Evolutionary conservation across 2,329 filamentous ascomycete species (phyloP).

Genomic region (Lachnellula arida): DNA sequence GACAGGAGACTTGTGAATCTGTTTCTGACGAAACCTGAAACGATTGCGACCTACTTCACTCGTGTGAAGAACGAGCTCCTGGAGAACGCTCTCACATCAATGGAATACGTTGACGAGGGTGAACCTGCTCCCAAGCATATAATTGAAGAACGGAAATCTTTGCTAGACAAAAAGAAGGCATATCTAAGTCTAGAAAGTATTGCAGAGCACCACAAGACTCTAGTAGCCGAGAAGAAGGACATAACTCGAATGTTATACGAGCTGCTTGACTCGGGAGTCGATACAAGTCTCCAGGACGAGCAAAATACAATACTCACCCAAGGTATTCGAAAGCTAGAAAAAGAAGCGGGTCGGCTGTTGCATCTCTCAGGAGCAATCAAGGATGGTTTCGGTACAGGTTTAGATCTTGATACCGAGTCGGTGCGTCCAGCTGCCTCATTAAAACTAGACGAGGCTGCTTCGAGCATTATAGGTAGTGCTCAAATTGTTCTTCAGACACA

Average conservation of each 20-base stretch:
- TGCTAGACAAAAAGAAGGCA: constrained; percentile 23
- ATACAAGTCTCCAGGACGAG: constrained; percentile 21
- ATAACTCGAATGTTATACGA: constrained; percentile 17
- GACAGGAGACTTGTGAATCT: constrained; percentile 25
- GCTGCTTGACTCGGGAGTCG: constrained; percentile 18
- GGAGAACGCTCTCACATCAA: constrained; percentile 18
- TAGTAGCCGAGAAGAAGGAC: constrained; percentile 20
- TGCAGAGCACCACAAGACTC: constrained; percentile 6
- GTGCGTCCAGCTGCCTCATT: not conserved
- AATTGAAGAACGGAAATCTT: constrained; percentile 20
- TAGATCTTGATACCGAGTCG: not conserved
- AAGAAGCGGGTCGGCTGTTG: constrained; percentile 22
- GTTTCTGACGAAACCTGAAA: constrained; percentile 20
- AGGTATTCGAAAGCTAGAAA: constrained; percentile 24
- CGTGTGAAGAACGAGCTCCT: constrained; percentile 16
- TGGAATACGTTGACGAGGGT: constrained; percentile 22
- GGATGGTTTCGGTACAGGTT: constrained; percentile 26
- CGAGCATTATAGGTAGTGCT: constrained; percentile 23
- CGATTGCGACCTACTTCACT: constrained; percentile 18
- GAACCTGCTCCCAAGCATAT: constrained; percentile 19
- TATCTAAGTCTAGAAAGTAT: constrained; percentile 13
- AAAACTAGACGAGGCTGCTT: constrained; percentile 9
- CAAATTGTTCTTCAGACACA: constrained; percentile 31
- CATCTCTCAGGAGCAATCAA: constrained; percentile 26
- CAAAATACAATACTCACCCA: constrained; percentile 15